Evolutionary conservation across 2,329 filamentous ascomycete species (phyloP).

Genomic region (Elsinoe fawcettii): DNA sequence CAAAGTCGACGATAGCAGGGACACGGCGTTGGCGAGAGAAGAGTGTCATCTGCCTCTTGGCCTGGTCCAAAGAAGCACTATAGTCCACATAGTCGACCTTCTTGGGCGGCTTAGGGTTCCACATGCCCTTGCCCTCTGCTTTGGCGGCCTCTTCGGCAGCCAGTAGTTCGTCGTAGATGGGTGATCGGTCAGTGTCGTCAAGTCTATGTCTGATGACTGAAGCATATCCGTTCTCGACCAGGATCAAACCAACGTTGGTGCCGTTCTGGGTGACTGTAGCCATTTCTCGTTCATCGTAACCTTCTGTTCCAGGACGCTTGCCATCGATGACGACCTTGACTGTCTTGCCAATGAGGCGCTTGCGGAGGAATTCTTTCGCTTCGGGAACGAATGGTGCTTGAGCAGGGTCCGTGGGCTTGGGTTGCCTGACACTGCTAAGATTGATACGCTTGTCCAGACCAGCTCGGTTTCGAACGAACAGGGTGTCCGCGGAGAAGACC

Average conservation of each 20-base stretch:
- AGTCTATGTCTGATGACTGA: slow-evolving; percentile 92
- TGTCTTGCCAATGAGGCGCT: slow-evolving; percentile 92
- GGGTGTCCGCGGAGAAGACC: slow-evolving; percentile 79
- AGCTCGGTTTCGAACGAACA: slow-evolving; percentile 76
- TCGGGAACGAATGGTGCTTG: slow-evolving; percentile 86
- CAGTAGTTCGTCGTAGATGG: slow-evolving; percentile 85
- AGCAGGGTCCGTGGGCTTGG: slow-evolving; percentile 77
- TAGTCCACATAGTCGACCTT: slow-evolving; percentile 78
- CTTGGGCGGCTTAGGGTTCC: slow-evolving; percentile 82
- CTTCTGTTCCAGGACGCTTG: slow-evolving; percentile 79
- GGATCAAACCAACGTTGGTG: slow-evolving; percentile 74
- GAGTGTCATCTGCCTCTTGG: slow-evolving; percentile 83
- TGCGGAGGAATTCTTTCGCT: slow-evolving; percentile 91
- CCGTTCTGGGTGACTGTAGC: slow-evolving; percentile 75
- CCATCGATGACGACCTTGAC: slow-evolving; percentile 85
- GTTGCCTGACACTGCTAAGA: slow-evolving; percentile 86
- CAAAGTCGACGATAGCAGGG: slow-evolving; percentile 89
- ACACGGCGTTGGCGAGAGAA: slow-evolving; percentile 88
- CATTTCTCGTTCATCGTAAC: slow-evolving; percentile 90
- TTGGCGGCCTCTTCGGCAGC: slow-evolving; percentile 74
- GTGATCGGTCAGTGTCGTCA: slow-evolving; percentile 87
- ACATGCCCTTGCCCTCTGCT: slow-evolving; percentile 86
- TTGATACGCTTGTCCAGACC: slow-evolving; percentile 84
- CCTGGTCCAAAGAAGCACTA: slow-evolving; percentile 87
- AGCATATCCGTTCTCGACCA: slow-evolving; percentile 89